These are phyloP conservation scores for Chlamydomonas applanata DNA, from an alignment of 139 green algal species.

Conservation along the genomic window DNA sequence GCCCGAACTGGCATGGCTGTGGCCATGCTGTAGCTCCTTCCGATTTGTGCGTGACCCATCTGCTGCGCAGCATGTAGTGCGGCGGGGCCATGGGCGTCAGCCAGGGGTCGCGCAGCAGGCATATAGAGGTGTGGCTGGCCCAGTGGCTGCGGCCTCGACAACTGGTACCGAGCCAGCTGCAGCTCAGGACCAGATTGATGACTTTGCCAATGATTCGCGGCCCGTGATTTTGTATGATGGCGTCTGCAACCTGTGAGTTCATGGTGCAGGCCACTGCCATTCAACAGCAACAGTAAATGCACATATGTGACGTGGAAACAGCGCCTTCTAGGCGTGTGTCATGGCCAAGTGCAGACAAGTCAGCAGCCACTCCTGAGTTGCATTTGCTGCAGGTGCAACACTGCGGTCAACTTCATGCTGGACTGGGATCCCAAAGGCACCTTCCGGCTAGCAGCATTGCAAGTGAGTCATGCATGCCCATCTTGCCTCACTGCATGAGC, in stretches of 20 bases:
- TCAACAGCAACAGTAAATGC: neutral
- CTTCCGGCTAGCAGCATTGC: conserved; percentile 62
- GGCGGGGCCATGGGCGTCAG: too few species aligned
- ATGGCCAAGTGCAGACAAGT: neutral
- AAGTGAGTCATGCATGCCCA: too few species aligned
- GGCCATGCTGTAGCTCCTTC: too few species aligned
- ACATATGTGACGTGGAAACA: neutral
- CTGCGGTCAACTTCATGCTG: conserved; percentile 80
- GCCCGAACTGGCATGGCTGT: too few species aligned
- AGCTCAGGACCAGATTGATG: conserved; percentile 24
- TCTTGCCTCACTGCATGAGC: too few species aligned
- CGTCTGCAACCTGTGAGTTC: conserved; percentile 76
- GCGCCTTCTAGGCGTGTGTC: neutral
- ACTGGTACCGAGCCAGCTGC: too few species aligned
- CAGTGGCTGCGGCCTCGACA: too few species aligned
- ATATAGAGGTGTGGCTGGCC: too few species aligned
- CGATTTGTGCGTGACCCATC: too few species aligned
- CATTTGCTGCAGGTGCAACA: conserved; percentile 62
- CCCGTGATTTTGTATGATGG: conserved; percentile 84
- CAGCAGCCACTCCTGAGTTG: neutral
- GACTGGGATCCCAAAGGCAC: conserved; percentile 50
- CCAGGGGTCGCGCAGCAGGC: too few species aligned
- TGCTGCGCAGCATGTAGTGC: too few species aligned
- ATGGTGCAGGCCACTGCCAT: neutral
- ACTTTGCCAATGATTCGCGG: conserved; percentile 65